A percentile compares a stretch with the other conserved stretches of the same genome.
These are phyloP conservation scores for Aspergillus brasiliensis DNA, from an alignment of 2,329 filamentous ascomycete genomes.

Conservation along the genomic window DNA sequence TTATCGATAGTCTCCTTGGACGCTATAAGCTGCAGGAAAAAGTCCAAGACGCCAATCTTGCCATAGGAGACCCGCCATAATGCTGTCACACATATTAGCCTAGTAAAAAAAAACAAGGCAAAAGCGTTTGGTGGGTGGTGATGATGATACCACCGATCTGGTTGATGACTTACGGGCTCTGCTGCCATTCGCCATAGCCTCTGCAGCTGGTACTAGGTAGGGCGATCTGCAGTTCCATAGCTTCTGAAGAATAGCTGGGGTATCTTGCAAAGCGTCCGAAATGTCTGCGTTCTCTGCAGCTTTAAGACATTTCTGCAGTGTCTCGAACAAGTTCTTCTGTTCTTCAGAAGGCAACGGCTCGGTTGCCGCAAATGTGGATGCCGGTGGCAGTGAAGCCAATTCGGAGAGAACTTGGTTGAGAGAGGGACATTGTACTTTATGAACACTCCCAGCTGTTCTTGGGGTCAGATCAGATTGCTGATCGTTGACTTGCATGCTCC, in stretches of 20 bases:
- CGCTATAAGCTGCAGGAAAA: slow-evolving; percentile 45
- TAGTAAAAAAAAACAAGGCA: background rate
- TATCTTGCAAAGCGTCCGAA: slow-evolving; percentile 28
- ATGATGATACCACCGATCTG: background rate
- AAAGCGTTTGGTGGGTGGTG: background rate
- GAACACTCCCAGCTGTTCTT: background rate
- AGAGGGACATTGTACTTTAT: slow-evolving; percentile 26
- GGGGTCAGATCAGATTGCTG: background rate
- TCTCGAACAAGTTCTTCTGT: slow-evolving; percentile 37
- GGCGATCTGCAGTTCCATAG: slow-evolving; percentile 42
- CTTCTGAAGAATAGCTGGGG: slow-evolving; percentile 33
- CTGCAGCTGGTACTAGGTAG: slow-evolving; percentile 38
- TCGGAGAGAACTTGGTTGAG: slow-evolving; percentile 30
- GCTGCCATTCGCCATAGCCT: slow-evolving; percentile 46
- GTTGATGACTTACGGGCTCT: slow-evolving; percentile 41
- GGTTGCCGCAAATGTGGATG: slow-evolving; percentile 20
- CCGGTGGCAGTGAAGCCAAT: slow-evolving; percentile 23
- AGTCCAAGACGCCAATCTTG: slow-evolving; percentile 42
- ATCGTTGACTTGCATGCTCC: background rate
- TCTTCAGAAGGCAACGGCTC: slow-evolving; percentile 28
- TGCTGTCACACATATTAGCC: slow-evolving; percentile 28
- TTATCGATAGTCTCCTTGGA: slow-evolving; percentile 32
- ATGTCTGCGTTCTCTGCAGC: slow-evolving; percentile 31
- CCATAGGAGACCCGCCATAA: slow-evolving; percentile 44
- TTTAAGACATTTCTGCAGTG: slow-evolving; percentile 35